Conservation (phyloP, 2,329 filamentous ascomycete species). For the Boeremia exigua region DNA sequence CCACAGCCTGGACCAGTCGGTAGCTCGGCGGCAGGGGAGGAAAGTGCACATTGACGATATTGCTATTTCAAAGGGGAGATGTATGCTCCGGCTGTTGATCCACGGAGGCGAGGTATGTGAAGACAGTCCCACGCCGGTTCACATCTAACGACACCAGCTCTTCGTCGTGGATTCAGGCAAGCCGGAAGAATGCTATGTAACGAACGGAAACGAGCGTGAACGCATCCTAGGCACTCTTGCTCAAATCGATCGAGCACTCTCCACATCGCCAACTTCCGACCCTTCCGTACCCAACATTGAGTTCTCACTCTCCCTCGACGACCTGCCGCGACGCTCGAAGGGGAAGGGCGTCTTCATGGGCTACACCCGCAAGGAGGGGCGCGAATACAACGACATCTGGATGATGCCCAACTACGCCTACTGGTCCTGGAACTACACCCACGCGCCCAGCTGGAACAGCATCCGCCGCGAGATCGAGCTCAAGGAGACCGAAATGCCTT, state of each 20-base stretch:
- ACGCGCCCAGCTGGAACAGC: slow-evolving; percentile 44
- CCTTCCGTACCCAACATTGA: slow-evolving; percentile 40
- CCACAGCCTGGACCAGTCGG: slow-evolving; percentile 35
- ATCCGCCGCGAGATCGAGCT: slow-evolving; percentile 37
- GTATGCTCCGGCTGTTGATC: slow-evolving; percentile 42
- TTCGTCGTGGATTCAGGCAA: slow-evolving; percentile 41
- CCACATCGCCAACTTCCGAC: slow-evolving; percentile 35
- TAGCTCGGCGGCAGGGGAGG: slow-evolving; percentile 31
- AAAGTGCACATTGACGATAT: slow-evolving; percentile 40
- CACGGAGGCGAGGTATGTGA: slow-evolving; percentile 39
- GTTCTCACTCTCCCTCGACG: slow-evolving; percentile 42
- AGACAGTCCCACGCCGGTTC: background rate
- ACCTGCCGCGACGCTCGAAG: slow-evolving; percentile 40
- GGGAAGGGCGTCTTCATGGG: slow-evolving; percentile 36
- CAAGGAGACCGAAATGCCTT: slow-evolving; percentile 30
- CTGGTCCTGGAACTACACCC: slow-evolving; percentile 46
- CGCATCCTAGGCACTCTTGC: slow-evolving; percentile 43
- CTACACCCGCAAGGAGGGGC: slow-evolving; percentile 38
- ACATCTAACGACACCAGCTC: slow-evolving; percentile 28
- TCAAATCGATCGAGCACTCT: slow-evolving; percentile 40
- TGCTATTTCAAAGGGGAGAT: slow-evolving; percentile 36
- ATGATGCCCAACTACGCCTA: slow-evolving; percentile 46
- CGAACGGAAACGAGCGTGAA: slow-evolving; percentile 44
- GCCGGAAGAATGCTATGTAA: slow-evolving; percentile 42
- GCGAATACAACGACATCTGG: slow-evolving; percentile 41